Percentiles rank a stretch among this genome's conserved stretches.
These are phyloP conservation scores for Platanus orientalis DNA, from an alignment of 164 flowering plant genomes.

Conservation along the genomic window DNA sequence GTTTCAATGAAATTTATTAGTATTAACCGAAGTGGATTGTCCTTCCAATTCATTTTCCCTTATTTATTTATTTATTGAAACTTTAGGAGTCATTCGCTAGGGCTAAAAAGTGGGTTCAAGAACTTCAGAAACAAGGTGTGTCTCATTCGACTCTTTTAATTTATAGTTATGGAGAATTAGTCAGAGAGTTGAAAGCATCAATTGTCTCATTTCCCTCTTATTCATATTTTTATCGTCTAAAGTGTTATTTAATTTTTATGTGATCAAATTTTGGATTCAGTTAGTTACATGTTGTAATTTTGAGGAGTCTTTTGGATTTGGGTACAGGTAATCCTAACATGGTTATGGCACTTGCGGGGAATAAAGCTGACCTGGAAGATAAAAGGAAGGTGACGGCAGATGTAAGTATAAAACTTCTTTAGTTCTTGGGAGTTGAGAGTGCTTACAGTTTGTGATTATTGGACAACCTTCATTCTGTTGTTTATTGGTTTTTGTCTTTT, in stretches of 20 bases:
- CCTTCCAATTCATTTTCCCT: neutral
- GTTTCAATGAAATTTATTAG: neutral
- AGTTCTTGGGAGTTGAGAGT: no score
- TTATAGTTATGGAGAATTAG: neutral
- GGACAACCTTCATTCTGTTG: no score
- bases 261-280: neutral
- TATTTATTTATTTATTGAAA: constrained; percentile 2
- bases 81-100: constrained; percentile 51
- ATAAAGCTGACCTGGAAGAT: constrained; percentile 74
- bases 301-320: constrained; percentile 1
- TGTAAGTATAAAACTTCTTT: constrained; percentile 24
- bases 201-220: neutral
- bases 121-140: constrained; percentile 64
- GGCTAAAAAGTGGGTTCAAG: constrained; percentile 74
- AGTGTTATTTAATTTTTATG: neutral
- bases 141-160: neutral
- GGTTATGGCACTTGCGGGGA: constrained; percentile 93
- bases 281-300: neutral
- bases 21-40: neutral
- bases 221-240: neutral
- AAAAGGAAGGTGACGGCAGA: constrained; percentile 60
- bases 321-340: constrained; percentile 71
- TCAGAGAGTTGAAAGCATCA: neutral
- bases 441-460: no score
- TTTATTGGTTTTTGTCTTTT: no score